Evolutionary conservation across 441 rosid genomes (phyloP).

Genomic region (Sinapis alba): DNA sequence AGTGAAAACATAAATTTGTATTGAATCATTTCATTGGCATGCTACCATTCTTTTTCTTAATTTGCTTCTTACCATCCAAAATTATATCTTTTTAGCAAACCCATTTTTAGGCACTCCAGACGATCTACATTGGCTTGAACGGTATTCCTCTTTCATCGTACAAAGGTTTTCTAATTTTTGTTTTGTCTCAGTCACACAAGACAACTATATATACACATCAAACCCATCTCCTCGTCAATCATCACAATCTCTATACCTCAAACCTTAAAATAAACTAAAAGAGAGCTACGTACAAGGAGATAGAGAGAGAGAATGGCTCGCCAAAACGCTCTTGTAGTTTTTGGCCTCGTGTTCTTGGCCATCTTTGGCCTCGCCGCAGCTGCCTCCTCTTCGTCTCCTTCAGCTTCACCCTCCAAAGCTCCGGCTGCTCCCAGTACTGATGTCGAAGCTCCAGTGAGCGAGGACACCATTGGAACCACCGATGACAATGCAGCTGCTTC

Average conservation of each 20-base stretch:
- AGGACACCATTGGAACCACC: constrained; percentile 38
- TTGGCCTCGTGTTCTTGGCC: constrained; percentile 46
- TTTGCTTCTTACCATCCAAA: constrained; percentile 1
- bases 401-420: constrained; percentile 35
- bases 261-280: not conserved
- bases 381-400: constrained; percentile 38
- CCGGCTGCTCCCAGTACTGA: constrained; percentile 26
- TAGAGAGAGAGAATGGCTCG: constrained; percentile 49
- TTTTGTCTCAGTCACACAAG: not conserved
- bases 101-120: constrained; percentile 19
- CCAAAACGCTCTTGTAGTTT: constrained; percentile 43
- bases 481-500: constrained; percentile 39
- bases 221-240: constrained; percentile 8
- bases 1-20: not conserved
- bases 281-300: constrained; percentile 1
- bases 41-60: not conserved
- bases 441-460: constrained; percentile 31
- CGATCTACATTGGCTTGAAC: constrained; percentile 19
- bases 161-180: constrained; percentile 17
- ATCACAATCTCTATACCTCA: constrained; percentile 23
- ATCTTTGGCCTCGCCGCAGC: constrained; percentile 54
- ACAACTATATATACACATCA: constrained; percentile 22
- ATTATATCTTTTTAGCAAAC: not conserved
- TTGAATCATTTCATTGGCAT: not conserved
- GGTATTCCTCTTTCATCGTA: constrained; percentile 29